A percentile compares a stretch with the other conserved stretches of the same genome.
phyloP scores from a whole-genome alignment of 176 grass and related monocot species.

The sorghum (Sorghum bicolor) region DNA sequence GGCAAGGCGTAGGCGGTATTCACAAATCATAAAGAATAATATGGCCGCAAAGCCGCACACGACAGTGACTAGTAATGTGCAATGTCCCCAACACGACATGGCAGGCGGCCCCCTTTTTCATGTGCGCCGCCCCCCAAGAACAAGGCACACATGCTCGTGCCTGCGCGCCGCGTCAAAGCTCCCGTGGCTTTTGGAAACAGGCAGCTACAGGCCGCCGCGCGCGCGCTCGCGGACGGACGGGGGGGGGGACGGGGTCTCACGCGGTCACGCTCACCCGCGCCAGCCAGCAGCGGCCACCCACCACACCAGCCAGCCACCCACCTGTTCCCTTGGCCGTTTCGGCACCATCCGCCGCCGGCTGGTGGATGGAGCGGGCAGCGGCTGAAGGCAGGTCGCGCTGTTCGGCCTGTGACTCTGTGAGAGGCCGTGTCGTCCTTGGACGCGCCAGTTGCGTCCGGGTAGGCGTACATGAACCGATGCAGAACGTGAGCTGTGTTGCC shows the following conservation, averaged over 20 bases:
- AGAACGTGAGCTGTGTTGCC: not conserved
- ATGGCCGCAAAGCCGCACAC: not conserved
- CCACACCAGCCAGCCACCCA: not conserved
- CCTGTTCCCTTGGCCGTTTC: slow-evolving; percentile 8
- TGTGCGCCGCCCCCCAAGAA: not conserved
- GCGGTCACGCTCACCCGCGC: not conserved
- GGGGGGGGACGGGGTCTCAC: not conserved
- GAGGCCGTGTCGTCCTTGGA: not conserved
- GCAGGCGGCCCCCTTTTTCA: not conserved
- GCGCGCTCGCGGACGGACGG: not conserved
- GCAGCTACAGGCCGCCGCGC: not conserved
- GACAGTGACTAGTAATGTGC: not conserved
- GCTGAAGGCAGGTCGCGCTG: not conserved
- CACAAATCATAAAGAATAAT: not conserved
- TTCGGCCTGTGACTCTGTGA: not conserved
- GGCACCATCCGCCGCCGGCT: not conserved
- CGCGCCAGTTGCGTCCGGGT: not conserved
- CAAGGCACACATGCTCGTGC: slow-evolving; percentile 9
- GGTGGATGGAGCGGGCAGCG: too few species aligned
- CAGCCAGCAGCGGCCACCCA: not conserved
- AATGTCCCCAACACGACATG: not conserved
- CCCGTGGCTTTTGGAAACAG: not conserved
- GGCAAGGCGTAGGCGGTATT: not conserved
- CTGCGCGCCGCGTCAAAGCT: slow-evolving; percentile 20
- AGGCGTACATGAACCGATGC: not conserved